Conservation (phyloP, 164 flowering plant genomes). For the Hamamelis virginiana region DNA sequence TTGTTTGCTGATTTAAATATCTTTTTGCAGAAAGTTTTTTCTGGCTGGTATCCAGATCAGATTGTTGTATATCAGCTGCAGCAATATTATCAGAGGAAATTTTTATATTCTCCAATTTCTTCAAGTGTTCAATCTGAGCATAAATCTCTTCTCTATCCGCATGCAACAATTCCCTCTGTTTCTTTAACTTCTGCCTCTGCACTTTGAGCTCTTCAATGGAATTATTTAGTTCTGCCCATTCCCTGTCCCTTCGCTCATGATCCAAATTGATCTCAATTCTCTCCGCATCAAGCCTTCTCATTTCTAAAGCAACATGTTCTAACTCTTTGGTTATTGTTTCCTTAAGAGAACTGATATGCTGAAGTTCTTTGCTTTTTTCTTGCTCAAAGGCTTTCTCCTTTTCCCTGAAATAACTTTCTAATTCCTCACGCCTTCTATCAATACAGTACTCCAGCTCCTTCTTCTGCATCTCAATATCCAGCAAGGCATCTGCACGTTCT, state of each 20-base stretch:
- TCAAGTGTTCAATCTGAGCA: conserved; percentile 56
- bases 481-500: conserved; percentile 65
- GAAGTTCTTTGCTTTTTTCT: conserved; percentile 64
- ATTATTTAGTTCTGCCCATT: conserved; percentile 67
- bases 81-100: conserved; percentile 44
- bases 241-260: conserved; percentile 70
- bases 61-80: conserved; percentile 31
- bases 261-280: conserved; percentile 67
- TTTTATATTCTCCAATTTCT: conserved; percentile 58
- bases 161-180: conserved; percentile 76
- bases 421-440: conserved; percentile 72
- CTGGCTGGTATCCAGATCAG: conserved; percentile 23
- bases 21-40: conserved; percentile 26
- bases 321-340: conserved; percentile 60
- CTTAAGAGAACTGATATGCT: conserved; percentile 51
- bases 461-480: conserved; percentile 73
- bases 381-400: conserved; percentile 68
- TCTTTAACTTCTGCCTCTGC: conserved; percentile 73
- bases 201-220: conserved; percentile 78
- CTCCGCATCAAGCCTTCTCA: conserved; percentile 71
- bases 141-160: conserved; percentile 70
- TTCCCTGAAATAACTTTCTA: conserved; percentile 63
- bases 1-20: conserved; percentile 20
- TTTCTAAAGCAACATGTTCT: conserved; percentile 61
- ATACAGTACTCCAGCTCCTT: conserved; percentile 65